Evolutionary conservation across 768 basidiomycete genomes (phyloP).

Genomic region (Nevesoporus exiguus): DNA sequence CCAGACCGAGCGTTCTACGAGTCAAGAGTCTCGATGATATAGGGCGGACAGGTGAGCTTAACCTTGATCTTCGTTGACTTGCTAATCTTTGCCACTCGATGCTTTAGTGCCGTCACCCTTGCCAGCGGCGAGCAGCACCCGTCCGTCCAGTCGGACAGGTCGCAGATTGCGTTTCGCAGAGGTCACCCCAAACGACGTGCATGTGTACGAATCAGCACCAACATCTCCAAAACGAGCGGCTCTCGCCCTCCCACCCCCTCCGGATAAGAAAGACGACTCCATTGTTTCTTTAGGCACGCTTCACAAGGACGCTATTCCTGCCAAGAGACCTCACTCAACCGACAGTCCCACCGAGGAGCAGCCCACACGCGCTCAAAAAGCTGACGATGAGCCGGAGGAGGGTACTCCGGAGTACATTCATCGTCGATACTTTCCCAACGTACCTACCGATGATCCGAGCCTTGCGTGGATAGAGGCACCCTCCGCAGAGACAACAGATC

Average conservation of each 20-base stretch:
- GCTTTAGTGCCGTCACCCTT: conserved; percentile 39
- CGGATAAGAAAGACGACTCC: conserved; percentile 22
- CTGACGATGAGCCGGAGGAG: conserved; percentile 45
- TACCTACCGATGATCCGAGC: conserved; percentile 63
- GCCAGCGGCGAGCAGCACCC: conserved; percentile 47
- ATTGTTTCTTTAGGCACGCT: conserved; percentile 41
- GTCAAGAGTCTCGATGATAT: conserved; percentile 32
- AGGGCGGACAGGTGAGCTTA: conserved; percentile 16
- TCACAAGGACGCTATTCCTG: conserved; percentile 18
- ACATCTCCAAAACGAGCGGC: conserved; percentile 61
- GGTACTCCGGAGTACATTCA: conserved; percentile 84
- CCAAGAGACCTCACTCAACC: conserved; percentile 8
- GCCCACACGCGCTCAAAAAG: not conserved
- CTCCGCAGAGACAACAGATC: conserved; percentile 8
- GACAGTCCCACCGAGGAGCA: not conserved
- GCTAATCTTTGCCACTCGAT: not conserved
- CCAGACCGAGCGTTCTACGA: conserved; percentile 24
- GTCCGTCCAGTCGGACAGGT: conserved; percentile 54
- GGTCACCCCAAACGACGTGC: conserved; percentile 66
- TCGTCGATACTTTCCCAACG: conserved; percentile 74
- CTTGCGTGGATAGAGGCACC: conserved; percentile 71
- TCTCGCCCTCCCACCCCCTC: conserved; percentile 52
- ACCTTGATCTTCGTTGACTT: too few relatives aligned
- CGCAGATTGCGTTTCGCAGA: conserved; percentile 74
- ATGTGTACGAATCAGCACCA: conserved; percentile 81